Percentiles rank a stretch among this genome's conserved stretches.
Evolutionary conservation across 495 filamentous ascomycete species (phyloP).

Genomic region (Stereocaulon alpinum): DNA sequence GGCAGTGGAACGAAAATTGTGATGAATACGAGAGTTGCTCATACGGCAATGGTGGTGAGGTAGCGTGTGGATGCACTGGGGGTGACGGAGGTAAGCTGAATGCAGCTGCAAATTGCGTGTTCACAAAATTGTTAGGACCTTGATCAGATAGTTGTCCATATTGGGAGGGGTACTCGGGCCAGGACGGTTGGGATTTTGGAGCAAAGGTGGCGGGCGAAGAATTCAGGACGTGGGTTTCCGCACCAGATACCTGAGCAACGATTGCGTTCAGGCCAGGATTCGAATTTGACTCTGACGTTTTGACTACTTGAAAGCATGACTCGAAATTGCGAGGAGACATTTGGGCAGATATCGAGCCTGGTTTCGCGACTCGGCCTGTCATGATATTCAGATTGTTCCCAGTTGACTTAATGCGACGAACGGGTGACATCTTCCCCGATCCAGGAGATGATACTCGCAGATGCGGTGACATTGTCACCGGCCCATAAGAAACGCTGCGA

Average conservation of each 20-base stretch:
- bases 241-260: slow-evolving; percentile 1
- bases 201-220: slow-evolving; percentile 14
- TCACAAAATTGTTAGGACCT: neutral
- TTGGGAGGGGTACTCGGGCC: slow-evolving; percentile 8
- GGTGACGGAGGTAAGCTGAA: slow-evolving; percentile 10
- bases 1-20: slow-evolving; percentile 14
- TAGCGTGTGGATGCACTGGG: slow-evolving; percentile 1
- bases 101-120: slow-evolving; percentile 2
- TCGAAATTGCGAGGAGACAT: slow-evolving; percentile 44
- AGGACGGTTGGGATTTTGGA: slow-evolving; percentile 7
- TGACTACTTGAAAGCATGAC: slow-evolving; percentile 17
- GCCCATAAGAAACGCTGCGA: slow-evolving; percentile 30
- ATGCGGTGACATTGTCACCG: slow-evolving; percentile 35
- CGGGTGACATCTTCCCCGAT: slow-evolving; percentile 28
- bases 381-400: slow-evolving; percentile 37
- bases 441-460: slow-evolving; percentile 32
- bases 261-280: slow-evolving; percentile 8
- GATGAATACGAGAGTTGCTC: slow-evolving; percentile 7
- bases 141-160: slow-evolving; percentile 3
- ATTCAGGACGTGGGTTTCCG: slow-evolving; percentile 8
- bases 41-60: neutral
- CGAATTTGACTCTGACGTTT: slow-evolving; percentile 6
- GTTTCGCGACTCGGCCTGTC: slow-evolving; percentile 44
- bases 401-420: slow-evolving; percentile 46
- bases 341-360: slow-evolving; percentile 32